These are phyloP conservation scores for Termitomyces sp. DNA, from an alignment of 768 basidiomycete genomes.

Conservation along the genomic window DNA sequence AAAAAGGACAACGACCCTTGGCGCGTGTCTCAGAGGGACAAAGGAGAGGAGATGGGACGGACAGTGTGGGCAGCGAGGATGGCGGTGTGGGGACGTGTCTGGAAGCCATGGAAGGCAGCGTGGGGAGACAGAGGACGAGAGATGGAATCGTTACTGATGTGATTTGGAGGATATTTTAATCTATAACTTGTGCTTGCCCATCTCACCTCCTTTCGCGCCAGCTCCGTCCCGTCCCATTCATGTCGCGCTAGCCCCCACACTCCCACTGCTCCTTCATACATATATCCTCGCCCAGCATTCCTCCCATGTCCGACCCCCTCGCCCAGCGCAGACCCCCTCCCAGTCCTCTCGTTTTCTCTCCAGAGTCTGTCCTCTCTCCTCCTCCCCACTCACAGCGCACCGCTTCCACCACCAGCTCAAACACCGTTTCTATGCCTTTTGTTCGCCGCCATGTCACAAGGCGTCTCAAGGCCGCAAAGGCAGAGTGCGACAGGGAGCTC, in stretches of 20 bases:
- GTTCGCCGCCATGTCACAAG: constrained; percentile 91
- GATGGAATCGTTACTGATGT: constrained; percentile 9
- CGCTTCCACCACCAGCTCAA: constrained; percentile 44
- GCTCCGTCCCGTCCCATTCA: constrained; percentile 20
- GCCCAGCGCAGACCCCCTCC: constrained; percentile 57
- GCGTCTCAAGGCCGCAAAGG: constrained; percentile 90
- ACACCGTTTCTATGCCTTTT: constrained; percentile 88
- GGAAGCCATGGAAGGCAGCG: not conserved
- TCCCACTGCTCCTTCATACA: constrained; percentile 5
- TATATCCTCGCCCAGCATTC: not conserved
- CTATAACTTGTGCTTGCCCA: not conserved
- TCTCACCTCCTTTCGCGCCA: constrained; percentile 20
- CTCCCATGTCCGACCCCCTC: constrained; percentile 47
- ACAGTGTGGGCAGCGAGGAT: not conserved
- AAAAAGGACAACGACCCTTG: not conserved
- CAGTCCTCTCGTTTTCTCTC: constrained; percentile 77
- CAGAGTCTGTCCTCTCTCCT: constrained; percentile 56
- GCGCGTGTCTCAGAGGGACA: constrained; percentile 7
- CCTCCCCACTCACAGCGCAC: constrained; percentile 38
- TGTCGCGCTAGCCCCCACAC: constrained; percentile 21
- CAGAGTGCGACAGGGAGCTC: constrained; percentile 95
- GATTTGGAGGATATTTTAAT: constrained; percentile 14
- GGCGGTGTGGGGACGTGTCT: not conserved
- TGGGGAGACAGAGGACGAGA: too few relatives aligned
- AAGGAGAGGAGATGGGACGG: not conserved